Percentiles rank a stretch among this genome's conserved stretches.
Evolutionary conservation across 129 eudicot genomes (phyloP).

Genomic region (Tagetes erecta): DNA sequence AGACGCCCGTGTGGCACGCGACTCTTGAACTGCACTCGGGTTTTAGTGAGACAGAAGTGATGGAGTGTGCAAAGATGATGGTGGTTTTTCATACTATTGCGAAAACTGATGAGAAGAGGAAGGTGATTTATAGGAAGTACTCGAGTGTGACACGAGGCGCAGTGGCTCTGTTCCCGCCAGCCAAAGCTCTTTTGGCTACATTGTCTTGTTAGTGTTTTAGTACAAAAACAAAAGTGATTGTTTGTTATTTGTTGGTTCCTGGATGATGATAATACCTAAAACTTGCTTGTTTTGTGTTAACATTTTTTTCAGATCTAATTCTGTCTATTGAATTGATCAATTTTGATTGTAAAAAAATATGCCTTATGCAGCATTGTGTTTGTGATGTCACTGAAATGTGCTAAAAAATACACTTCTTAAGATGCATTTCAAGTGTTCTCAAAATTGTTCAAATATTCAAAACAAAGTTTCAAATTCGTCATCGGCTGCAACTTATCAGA

Average conservation of each 20-base stretch:
- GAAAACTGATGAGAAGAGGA: slow-evolving; percentile 50
- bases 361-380: too few relatives aligned
- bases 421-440: too few relatives aligned
- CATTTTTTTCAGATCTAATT: background rate
- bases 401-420: too few relatives aligned
- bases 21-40: slow-evolving; percentile 75
- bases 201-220: background rate
- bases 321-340: too few relatives aligned
- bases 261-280: background rate
- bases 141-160: slow-evolving; percentile 45
- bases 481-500: too few relatives aligned
- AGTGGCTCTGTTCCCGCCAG: slow-evolving; percentile 66
- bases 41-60: slow-evolving; percentile 57
- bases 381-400: too few relatives aligned
- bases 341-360: too few relatives aligned
- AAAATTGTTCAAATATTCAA: too few relatives aligned
- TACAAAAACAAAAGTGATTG: background rate
- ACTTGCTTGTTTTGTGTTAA: background rate
- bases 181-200: slow-evolving; percentile 54
- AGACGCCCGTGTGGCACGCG: slow-evolving; percentile 66
- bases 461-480: too few relatives aligned
- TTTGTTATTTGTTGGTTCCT: background rate
- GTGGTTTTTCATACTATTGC: slow-evolving; percentile 55
- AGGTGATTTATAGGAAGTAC: slow-evolving; percentile 64
- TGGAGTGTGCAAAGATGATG: slow-evolving; percentile 67